phyloP scores from a whole-genome alignment of 2,329 filamentous ascomycete genomes.

The Penicillium sp. region DNA sequence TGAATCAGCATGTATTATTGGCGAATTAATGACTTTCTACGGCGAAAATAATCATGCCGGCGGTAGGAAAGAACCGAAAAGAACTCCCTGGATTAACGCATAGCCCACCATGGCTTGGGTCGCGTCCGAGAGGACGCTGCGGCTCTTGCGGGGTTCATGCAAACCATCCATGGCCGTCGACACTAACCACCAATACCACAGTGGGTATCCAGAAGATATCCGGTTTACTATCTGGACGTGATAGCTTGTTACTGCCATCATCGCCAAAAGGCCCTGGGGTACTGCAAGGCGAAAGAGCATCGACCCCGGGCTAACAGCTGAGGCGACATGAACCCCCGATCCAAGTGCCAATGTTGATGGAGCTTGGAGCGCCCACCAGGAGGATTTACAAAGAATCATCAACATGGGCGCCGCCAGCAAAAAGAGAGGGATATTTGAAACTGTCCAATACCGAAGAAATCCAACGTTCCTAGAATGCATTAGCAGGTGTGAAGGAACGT shows the following conservation, averaged over 20 bases:
- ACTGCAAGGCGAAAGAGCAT: slow-evolving; percentile 64
- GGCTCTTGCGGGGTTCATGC: slow-evolving; percentile 22
- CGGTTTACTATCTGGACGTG: slow-evolving; percentile 95
- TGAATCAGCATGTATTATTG: background rate
- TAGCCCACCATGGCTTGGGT: slow-evolving; percentile 79
- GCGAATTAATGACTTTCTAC: background rate
- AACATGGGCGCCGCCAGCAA: slow-evolving; percentile 80
- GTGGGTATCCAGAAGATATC: slow-evolving; percentile 81
- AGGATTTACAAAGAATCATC: slow-evolving; percentile 67
- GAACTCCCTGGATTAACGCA: slow-evolving; percentile 75
- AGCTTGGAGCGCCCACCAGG: slow-evolving; percentile 49
- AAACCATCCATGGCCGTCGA: slow-evolving; percentile 33
- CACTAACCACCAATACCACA: slow-evolving; percentile 87
- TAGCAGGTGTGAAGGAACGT: slow-evolving; percentile 5
- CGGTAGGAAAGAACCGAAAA: slow-evolving; percentile 90
- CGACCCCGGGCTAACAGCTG: slow-evolving; percentile 26
- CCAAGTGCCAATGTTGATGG: slow-evolving; percentile 27
- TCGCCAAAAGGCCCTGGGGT: slow-evolving; percentile 72
- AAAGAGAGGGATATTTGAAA: slow-evolving; percentile 85
- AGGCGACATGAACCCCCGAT: slow-evolving; percentile 17
- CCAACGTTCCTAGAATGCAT: slow-evolving; percentile 73
- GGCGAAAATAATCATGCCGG: slow-evolving; percentile 61
- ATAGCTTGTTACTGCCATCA: slow-evolving; percentile 75
- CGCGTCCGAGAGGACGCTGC: slow-evolving; percentile 37
- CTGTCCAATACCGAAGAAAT: slow-evolving; percentile 86